A percentile compares a stretch with the other conserved stretches of the same genome.
Evolutionary conservation across 768 basidiomycete genomes (phyloP).

Genomic region (Gelatoporia subvermispora): DNA sequence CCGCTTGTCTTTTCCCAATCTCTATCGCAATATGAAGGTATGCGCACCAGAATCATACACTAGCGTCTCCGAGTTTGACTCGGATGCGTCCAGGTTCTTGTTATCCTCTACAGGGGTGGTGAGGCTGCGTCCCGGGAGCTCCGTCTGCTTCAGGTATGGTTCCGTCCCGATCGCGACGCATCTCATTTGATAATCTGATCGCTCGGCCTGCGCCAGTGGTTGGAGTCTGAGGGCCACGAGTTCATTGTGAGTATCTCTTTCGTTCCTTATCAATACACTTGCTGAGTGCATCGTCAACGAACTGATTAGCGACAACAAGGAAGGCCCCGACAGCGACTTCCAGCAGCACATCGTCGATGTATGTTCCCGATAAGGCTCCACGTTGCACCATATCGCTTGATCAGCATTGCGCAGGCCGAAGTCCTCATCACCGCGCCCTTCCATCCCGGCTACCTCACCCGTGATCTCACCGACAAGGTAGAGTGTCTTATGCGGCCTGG

Average conservation of each 20-base stretch:
- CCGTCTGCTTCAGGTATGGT: slow-evolving; percentile 62
- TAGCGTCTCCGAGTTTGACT: slow-evolving; percentile 5
- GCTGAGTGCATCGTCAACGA: neutral
- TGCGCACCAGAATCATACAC: neutral
- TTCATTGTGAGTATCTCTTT: slow-evolving; percentile 53
- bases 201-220: slow-evolving; percentile 71
- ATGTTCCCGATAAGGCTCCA: slow-evolving; percentile 21
- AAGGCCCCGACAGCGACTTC: slow-evolving; percentile 76
- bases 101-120: slow-evolving; percentile 69
- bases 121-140: slow-evolving; percentile 63
- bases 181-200: slow-evolving; percentile 21
- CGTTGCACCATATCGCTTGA: neutral
- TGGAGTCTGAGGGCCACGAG: slow-evolving; percentile 70
- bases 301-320: slow-evolving; percentile 77
- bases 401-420: slow-evolving; percentile 47
- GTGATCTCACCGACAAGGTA: slow-evolving; percentile 66
- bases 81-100: slow-evolving; percentile 52
- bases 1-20: neutral
- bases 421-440: slow-evolving; percentile 81
- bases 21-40: slow-evolving; percentile 17
- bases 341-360: slow-evolving; percentile 80
- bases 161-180: neutral
- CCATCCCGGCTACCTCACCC: slow-evolving; percentile 82
- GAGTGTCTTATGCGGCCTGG: neutral
- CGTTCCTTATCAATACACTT: neutral